Percentiles rank a stretch among this genome's conserved stretches.
These are phyloP conservation scores for Malassezia psittaci DNA, from an alignment of 1,284 basidiomycete genomes.

Conservation along the genomic window DNA sequence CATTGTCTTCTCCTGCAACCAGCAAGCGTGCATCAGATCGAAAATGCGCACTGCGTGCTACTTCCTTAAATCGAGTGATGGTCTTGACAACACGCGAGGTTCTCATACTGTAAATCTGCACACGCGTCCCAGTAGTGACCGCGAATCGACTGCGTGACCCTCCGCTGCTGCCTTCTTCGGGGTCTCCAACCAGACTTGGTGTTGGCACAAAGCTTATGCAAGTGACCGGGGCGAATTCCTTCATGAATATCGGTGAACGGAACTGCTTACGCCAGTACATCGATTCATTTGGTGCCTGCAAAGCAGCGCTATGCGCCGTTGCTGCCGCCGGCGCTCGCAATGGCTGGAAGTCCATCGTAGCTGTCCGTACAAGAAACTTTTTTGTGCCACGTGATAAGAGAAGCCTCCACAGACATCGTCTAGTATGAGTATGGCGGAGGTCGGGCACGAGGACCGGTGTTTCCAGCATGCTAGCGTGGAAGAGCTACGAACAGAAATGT, in stretches of 20 bases:
- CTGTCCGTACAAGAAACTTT: constrained; percentile 1
- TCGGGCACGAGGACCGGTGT: constrained; percentile 42
- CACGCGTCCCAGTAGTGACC: constrained; percentile 82
- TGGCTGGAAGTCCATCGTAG: constrained; percentile 18
- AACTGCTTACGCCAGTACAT: constrained; percentile 43
- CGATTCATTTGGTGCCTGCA: constrained; percentile 22
- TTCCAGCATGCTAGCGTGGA: constrained; percentile 45
- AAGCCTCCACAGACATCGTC: background rate
- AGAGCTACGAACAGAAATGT: constrained; percentile 43
- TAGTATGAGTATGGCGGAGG: constrained; percentile 35
- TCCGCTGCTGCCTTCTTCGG: constrained; percentile 20
- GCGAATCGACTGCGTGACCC: constrained; percentile 59
- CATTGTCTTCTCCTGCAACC: constrained; percentile 87
- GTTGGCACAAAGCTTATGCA: constrained; percentile 41
- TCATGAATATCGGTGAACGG: constrained; percentile 39
- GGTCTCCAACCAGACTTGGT: background rate
- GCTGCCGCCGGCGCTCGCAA: constrained; percentile 8
- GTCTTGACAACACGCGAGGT: constrained; percentile 93
- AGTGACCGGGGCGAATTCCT: constrained; percentile 44
- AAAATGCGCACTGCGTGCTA: constrained; percentile 59
- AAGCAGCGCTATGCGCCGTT: background rate
- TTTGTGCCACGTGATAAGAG: constrained; percentile 14
- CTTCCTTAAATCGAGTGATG: constrained; percentile 90
- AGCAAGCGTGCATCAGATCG: constrained; percentile 84
- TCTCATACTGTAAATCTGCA: constrained; percentile 89